A percentile compares a stretch with the other conserved stretches of the same genome.
phyloP scores from a whole-genome alignment of 441 rosid species.

The Aleurites moluccanus region DNA sequence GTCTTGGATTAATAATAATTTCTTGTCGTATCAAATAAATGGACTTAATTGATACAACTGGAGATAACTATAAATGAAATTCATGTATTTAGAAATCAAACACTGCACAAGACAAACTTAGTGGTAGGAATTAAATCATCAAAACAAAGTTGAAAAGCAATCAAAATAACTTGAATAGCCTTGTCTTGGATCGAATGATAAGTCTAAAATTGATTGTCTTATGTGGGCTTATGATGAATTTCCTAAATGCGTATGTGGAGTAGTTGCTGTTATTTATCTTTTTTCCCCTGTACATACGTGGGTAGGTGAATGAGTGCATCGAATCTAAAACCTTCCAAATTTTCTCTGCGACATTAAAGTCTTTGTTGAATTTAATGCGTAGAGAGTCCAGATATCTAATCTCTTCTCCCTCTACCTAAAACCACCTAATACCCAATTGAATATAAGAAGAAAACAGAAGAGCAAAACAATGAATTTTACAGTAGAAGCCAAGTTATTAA shows the following conservation, averaged over 20 bases:
- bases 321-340: background rate
- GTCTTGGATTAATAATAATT: background rate
- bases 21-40: background rate
- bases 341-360: slow-evolving; percentile 3
- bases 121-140: background rate
- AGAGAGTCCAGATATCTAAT: slow-evolving; percentile 1
- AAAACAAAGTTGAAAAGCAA: background rate
- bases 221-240: slow-evolving; percentile 13
- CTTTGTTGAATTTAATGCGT: background rate
- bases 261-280: background rate
- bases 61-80: background rate
- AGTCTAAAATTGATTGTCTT: background rate
- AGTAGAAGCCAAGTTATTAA: slow-evolving; percentile 22
- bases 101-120: too few relatives aligned
- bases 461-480: slow-evolving; percentile 28
- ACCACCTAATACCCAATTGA: slow-evolving; percentile 48
- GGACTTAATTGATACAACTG: background rate
- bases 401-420: slow-evolving; percentile 32
- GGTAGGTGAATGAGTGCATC: slow-evolving; percentile 7
- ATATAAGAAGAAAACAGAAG: slow-evolving; percentile 47
- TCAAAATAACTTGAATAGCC: background rate
- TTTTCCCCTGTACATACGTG: background rate
- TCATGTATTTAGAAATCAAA: background rate
- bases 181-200: background rate
- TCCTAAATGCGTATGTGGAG: background rate